Evolutionary conservation across 2,329 filamentous ascomycete genomes (phyloP), one percentile per base, ranked within the genome.

Genomic region (Neofusicoccum laricinum): DNA sequence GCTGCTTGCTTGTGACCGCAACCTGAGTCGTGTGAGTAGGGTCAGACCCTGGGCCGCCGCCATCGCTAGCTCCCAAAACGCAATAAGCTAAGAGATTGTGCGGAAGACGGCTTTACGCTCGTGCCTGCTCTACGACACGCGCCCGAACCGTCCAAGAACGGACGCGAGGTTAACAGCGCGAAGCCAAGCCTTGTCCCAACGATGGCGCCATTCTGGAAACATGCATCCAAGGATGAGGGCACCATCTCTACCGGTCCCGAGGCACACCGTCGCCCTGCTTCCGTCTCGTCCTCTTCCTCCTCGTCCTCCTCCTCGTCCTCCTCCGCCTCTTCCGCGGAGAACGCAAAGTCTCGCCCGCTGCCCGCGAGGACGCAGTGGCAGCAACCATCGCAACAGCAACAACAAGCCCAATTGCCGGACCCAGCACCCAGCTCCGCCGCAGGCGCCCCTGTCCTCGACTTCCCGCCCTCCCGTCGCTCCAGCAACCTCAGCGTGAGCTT

Each of bases 401-500:
- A 55, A 15, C 45, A 48, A 25, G 10, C 21, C 45, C 21, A 49
- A 49, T 48, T 21, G 10, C 17, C 46, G 4, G 14, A 43, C 8
- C 15, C 53, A 7, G 19, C 38, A 30, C 19, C 7, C 17, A 19
- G 53, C 40, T 17, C 38, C 38, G 15, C 8, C 48, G 25, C 30
- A 14, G 8, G 17, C 53, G 4, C 25, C 53, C 15, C 51, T 11
- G 12, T 6, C 7, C 2, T 21, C 40, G 21, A 30, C 2, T 11
- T 38, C 19, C 0, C 51, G 14, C 41, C 55, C 7, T 48, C 41
- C n/a, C 17, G 41, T 19, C 57, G 57, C 32, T 46, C 41, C 6
- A 61, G 57, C 57, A 46, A 61, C 41, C 30, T 36, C 30, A 61
- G 57, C 30, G 50, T 63, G 19, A 63, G 48, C 25, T 63, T 63